Conservation (phyloP, 1,284 basidiomycete species). For the Malassezia dermatis region DNA sequence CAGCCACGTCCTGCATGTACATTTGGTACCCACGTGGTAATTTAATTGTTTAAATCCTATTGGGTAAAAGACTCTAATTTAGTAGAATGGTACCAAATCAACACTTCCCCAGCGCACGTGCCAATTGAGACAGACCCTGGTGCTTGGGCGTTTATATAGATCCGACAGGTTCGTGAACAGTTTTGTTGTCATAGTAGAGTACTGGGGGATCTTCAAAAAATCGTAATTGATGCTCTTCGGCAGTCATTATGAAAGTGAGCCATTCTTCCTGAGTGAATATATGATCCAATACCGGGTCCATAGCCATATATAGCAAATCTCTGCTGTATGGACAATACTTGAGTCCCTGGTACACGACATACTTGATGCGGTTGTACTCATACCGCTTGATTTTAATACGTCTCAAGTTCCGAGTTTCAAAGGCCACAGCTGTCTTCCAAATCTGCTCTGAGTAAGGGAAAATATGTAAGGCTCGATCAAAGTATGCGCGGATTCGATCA, state of each 20-base stretch:
- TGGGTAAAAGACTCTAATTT: not conserved
- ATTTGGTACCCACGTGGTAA: not conserved
- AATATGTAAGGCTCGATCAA: not conserved
- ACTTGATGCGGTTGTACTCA: not conserved
- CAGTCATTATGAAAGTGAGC: not conserved
- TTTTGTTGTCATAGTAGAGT: not conserved
- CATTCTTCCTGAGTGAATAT: slow-evolving; percentile 4
- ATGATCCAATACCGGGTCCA: not conserved
- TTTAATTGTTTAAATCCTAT: not conserved
- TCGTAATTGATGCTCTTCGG: slow-evolving; percentile 13
- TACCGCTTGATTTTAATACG: not conserved
- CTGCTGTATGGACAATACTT: slow-evolving; percentile 11
- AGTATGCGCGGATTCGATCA: not conserved
- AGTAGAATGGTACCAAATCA: not conserved
- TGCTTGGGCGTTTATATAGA: not conserved
- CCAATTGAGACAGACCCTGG: not conserved
- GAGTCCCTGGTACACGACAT: slow-evolving; percentile 6
- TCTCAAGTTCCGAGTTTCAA: not conserved
- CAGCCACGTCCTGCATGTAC: not conserved
- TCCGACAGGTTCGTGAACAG: not conserved
- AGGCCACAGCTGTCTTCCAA: not conserved
- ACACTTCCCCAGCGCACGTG: not conserved
- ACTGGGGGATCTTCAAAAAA: not conserved
- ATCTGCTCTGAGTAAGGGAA: not conserved
- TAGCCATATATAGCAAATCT: slow-evolving; percentile 2